These are phyloP conservation scores for Heteromeles arbutifolia DNA, from an alignment of 306 rosid species.

Conservation along the genomic window DNA sequence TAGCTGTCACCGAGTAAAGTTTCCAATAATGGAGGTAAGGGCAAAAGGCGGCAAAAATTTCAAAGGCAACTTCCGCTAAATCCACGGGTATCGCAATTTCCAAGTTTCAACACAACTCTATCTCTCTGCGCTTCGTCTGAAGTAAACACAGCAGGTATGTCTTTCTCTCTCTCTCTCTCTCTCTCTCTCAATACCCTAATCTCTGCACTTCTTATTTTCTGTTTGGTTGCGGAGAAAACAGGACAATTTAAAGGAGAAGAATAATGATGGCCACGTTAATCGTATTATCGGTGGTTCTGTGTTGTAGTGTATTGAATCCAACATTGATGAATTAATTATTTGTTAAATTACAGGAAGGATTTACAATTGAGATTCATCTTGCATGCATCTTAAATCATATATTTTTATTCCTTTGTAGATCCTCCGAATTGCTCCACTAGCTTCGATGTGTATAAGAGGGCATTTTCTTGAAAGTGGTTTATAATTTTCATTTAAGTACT, in stretches of 20 bases:
- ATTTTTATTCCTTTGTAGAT: not conserved
- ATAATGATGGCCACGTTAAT: not conserved
- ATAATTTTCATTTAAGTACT: not conserved
- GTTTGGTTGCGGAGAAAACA: conserved; percentile 4
- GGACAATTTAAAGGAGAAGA: not conserved
- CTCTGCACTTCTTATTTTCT: not conserved
- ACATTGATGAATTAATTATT: not conserved
- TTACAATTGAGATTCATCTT: not conserved
- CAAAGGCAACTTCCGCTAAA: not conserved
- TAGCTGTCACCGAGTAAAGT: too few relatives aligned
- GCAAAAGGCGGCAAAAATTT: not conserved
- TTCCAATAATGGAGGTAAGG: not conserved
- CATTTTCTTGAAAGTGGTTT: not conserved
- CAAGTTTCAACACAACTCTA: not conserved
- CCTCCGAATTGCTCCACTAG: not conserved
- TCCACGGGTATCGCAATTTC: not conserved
- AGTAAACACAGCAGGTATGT: not conserved
- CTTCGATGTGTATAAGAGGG: not conserved
- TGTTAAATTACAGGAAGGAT: not conserved
- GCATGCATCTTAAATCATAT: not conserved
- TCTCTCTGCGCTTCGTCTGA: not conserved
- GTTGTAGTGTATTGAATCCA: not conserved
- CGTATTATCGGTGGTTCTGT: not conserved
- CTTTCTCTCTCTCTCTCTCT: not conserved
- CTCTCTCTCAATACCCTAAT: not conserved